Conservation (phyloP, 345 rosid species). For the Eucalyptus virginea region DNA sequence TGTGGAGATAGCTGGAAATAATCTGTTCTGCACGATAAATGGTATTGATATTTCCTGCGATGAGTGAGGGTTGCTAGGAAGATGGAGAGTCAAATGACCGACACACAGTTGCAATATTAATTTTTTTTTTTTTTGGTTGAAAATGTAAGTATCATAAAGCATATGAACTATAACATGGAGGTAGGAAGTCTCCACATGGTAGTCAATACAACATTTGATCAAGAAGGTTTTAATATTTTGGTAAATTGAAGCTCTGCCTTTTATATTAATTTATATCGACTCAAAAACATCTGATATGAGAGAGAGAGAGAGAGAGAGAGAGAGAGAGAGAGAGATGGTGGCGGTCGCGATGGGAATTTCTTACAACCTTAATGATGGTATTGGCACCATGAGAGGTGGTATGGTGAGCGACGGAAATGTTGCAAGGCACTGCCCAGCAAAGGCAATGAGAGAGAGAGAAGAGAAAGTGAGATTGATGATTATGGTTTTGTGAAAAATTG, state of each 20-base stretch:
- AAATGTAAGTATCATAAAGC: too few relatives aligned
- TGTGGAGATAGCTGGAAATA: not conserved
- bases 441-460: not conserved
- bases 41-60: not conserved
- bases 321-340: not conserved
- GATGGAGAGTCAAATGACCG: not conserved
- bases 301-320: not conserved
- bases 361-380: not conserved
- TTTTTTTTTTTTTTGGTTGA: too few relatives aligned
- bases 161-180: too few relatives aligned
- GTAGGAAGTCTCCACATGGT: too few relatives aligned
- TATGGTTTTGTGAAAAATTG: not conserved
- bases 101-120: not conserved
- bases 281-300: too few relatives aligned
- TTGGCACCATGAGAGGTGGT: not conserved
- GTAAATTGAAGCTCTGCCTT: too few relatives aligned
- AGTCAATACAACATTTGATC: accelerated
- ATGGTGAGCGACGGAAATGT: accelerated
- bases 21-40: not conserved
- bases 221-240: too few relatives aligned
- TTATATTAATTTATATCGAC: too few relatives aligned
- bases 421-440: not conserved
- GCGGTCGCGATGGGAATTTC: not conserved
- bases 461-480: not conserved
- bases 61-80: not conserved